Conservation (phyloP, 768 basidiomycete genomes). For the Boletus huronensis region DNA sequence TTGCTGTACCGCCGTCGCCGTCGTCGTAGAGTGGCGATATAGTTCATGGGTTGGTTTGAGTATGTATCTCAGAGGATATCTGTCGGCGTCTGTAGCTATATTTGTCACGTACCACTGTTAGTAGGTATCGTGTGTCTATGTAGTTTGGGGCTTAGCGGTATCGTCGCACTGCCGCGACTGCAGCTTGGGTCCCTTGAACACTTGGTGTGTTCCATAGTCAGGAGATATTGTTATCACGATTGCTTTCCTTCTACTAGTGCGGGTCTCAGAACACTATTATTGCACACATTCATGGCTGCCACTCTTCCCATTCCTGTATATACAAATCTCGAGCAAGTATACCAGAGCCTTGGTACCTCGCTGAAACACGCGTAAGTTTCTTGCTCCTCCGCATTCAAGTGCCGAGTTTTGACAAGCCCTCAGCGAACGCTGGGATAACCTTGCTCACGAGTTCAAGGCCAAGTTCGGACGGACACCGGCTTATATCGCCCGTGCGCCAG, state of each 20-base stretch:
- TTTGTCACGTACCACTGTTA: not conserved
- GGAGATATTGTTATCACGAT: too few species aligned
- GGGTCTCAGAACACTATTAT: too few species aligned
- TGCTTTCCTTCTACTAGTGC: too few species aligned
- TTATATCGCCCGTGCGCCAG: conserved; percentile 74
- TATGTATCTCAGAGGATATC: not conserved
- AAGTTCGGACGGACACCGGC: conserved; percentile 65
- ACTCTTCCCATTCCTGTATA: conserved; percentile 60
- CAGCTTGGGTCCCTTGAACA: too few species aligned
- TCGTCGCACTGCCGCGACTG: not conserved
- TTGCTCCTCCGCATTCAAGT: not conserved
- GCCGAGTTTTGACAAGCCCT: not conserved
- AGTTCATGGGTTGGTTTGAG: not conserved
- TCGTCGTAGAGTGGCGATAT: conserved; percentile 1
- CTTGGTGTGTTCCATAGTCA: too few species aligned
- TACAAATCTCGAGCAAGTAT: conserved; percentile 53
- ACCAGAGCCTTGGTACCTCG: conserved; percentile 50
- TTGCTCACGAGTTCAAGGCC: conserved; percentile 56
- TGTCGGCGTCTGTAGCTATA: conserved; percentile 9
- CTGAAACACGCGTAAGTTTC: conserved; percentile 46
- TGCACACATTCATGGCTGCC: conserved; percentile 43
- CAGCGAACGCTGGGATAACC: conserved; percentile 56
- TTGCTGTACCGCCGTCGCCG: not conserved
- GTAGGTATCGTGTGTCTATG: not conserved
- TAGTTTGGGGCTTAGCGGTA: not conserved